A percentile compares a stretch with the other conserved stretches of the same genome.
These are phyloP conservation scores for Fusarium liriodendri DNA, from an alignment of 2,329 filamentous ascomycete genomes.

Conservation along the genomic window DNA sequence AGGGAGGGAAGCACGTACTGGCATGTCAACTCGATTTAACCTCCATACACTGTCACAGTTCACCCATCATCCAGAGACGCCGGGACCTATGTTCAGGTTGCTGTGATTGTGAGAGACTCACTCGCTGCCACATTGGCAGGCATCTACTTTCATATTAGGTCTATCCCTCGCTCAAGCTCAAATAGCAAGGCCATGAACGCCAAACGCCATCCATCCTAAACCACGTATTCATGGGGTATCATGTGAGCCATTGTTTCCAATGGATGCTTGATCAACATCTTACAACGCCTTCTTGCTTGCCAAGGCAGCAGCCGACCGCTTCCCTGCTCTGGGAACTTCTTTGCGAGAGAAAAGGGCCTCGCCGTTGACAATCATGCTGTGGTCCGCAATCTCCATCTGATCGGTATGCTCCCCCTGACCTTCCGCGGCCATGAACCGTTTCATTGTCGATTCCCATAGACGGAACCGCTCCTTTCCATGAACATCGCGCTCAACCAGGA, in stretches of 20 bases:
- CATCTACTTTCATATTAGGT: slow-evolving; percentile 16
- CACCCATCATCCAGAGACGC: not conserved
- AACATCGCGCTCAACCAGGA: slow-evolving; percentile 63
- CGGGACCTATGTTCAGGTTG: not conserved
- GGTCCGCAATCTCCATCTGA: slow-evolving; percentile 66
- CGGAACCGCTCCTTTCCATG: slow-evolving; percentile 66
- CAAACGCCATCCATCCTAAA: slow-evolving; percentile 20
- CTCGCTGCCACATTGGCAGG: not conserved
- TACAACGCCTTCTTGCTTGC: slow-evolving; percentile 36
- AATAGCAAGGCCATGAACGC: slow-evolving; percentile 22
- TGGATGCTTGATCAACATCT: not conserved
- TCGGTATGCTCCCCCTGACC: slow-evolving; percentile 48
- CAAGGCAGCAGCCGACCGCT: slow-evolving; percentile 48
- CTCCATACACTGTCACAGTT: not conserved
- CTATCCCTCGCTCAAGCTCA: not conserved
- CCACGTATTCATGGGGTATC: slow-evolving; percentile 29
- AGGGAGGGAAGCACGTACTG: not conserved
- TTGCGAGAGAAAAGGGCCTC: slow-evolving; percentile 64
- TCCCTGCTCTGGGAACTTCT: slow-evolving; percentile 61
- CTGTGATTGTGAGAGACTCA: slow-evolving; percentile 4
- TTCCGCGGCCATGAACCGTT: slow-evolving; percentile 59
- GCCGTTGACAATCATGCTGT: slow-evolving; percentile 74
- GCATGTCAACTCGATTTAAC: not conserved
- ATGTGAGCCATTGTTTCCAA: slow-evolving; percentile 7
- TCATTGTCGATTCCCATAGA: slow-evolving; percentile 72